Evolutionary conservation across 139 green algal genomes (phyloP).

Genomic region (Raphidocelis subcapitata): DNA sequence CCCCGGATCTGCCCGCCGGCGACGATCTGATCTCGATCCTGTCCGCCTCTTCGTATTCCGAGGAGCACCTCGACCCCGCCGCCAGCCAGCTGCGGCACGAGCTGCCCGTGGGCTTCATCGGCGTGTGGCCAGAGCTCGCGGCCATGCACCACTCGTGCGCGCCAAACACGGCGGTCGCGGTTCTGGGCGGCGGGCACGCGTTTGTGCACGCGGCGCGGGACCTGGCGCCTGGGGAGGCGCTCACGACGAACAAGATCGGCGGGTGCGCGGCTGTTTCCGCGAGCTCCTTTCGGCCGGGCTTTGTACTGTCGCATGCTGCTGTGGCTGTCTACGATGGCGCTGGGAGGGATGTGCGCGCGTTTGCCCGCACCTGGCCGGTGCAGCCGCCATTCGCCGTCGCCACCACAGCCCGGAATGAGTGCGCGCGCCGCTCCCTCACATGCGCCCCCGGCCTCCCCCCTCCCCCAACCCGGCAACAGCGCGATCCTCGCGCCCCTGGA

Average conservation of each 20-base stretch:
- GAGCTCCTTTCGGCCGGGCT: too few species aligned
- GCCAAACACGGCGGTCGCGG: constrained; percentile 44
- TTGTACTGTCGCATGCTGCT: too few species aligned
- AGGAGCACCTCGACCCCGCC: constrained; percentile 37
- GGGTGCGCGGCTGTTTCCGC: background rate
- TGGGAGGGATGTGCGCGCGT: too few species aligned
- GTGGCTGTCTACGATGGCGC: too few species aligned
- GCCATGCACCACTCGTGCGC: constrained; percentile 44
- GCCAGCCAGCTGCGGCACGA: constrained; percentile 42
- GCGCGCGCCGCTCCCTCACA: too few species aligned
- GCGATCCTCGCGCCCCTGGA: constrained; percentile 27
- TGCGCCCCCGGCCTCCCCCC: too few species aligned
- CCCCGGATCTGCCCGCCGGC: background rate
- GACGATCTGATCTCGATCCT: constrained; percentile 40
- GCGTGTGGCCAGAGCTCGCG: constrained; percentile 46
- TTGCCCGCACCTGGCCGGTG: too few species aligned
- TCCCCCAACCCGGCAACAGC: too few species aligned
- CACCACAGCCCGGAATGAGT: too few species aligned
- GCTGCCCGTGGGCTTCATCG: constrained; percentile 41
- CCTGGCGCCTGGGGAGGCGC: constrained; percentile 8
- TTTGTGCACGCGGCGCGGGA: constrained; percentile 36
- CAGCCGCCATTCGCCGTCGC: too few species aligned
- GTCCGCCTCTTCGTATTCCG: constrained; percentile 13
- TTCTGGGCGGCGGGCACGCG: constrained; percentile 38
- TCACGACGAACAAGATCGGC: constrained; percentile 45